phyloP scores from a whole-genome alignment of 331 rosid species.

The Saraca asoca region DNA sequence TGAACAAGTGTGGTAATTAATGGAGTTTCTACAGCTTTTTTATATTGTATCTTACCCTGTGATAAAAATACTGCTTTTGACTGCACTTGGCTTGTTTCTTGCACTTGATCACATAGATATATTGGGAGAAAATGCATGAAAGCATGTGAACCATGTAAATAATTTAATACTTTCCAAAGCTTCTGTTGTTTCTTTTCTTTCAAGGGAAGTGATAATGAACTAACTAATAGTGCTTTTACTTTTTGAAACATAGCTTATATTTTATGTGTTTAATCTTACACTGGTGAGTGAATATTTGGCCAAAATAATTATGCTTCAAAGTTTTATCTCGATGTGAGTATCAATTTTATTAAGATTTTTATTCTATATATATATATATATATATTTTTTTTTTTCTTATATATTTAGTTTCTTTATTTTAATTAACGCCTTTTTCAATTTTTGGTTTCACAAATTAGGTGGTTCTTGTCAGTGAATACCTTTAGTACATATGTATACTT shows the following conservation, averaged over 20 bases:
- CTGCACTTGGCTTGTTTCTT: constrained; percentile 45
- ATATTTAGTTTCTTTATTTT: constrained; percentile 19
- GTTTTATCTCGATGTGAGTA: constrained; percentile 43
- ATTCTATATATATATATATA: too few species aligned
- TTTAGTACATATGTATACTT: too few species aligned
- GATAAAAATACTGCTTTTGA: constrained; percentile 44
- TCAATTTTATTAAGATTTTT: not conserved
- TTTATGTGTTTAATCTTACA: constrained; percentile 54
- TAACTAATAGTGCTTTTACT: not conserved
- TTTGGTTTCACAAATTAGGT: constrained; percentile 34
- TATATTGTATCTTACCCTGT: constrained; percentile 48
- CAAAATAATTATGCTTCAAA: constrained; percentile 40
- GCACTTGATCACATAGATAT: constrained; percentile 44
- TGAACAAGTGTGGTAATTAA: constrained; percentile 19
- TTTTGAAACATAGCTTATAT: constrained; percentile 43
- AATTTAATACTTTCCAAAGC: not conserved
- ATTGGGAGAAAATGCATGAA: constrained; percentile 47
- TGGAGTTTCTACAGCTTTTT: constrained; percentile 45
- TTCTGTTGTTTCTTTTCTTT: not conserved
- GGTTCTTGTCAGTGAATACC: constrained; percentile 65
- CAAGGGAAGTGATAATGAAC: not conserved
- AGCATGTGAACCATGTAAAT: constrained; percentile 45
- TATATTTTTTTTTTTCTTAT: constrained; percentile 2
- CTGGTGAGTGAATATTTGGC: constrained; percentile 50
- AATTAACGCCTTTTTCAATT: constrained; percentile 8